Percentiles rank a stretch among this genome's conserved stretches.
phyloP scores from a whole-genome alignment of 768 basidiomycete genomes.

The Macrolepiota fuliginosa region DNA sequence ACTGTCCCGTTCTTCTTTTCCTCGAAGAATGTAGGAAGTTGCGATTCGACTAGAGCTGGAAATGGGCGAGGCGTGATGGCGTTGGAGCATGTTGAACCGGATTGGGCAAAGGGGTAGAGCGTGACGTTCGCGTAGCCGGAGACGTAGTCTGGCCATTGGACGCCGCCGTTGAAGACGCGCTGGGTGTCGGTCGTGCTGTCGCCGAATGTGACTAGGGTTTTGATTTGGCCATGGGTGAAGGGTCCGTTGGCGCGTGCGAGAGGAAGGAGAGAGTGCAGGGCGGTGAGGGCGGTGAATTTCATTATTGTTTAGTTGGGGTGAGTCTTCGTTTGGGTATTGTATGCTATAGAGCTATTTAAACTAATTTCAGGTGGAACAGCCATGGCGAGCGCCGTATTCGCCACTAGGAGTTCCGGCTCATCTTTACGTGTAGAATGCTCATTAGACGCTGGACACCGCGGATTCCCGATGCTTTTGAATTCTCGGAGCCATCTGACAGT shows the following conservation, averaged over 20 bases:
- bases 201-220: conserved; percentile 65
- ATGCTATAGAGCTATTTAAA: neutral
- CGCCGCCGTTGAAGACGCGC: conserved; percentile 36
- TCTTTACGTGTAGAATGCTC: neutral
- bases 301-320: neutral
- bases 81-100: conserved; percentile 68
- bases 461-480: neutral
- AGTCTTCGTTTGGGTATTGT: neutral
- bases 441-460: neutral
- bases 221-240: conserved; percentile 37
- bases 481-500: neutral
- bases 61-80: conserved; percentile 54
- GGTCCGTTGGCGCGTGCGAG: neutral
- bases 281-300: neutral
- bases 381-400: neutral
- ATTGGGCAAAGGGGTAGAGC: conserved; percentile 55
- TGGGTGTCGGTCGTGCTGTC: conserved; percentile 62
- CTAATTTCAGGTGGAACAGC: neutral
- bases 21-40: conserved; percentile 51
- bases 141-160: conserved; percentile 61
- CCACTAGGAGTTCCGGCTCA: neutral
- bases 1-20: conserved; percentile 40
- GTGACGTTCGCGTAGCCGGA: conserved; percentile 50
- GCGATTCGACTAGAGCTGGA: conserved; percentile 55
- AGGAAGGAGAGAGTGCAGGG: neutral